Conservation (phyloP, 768 basidiomycete species). For the Chalciporus chontae region DNA sequence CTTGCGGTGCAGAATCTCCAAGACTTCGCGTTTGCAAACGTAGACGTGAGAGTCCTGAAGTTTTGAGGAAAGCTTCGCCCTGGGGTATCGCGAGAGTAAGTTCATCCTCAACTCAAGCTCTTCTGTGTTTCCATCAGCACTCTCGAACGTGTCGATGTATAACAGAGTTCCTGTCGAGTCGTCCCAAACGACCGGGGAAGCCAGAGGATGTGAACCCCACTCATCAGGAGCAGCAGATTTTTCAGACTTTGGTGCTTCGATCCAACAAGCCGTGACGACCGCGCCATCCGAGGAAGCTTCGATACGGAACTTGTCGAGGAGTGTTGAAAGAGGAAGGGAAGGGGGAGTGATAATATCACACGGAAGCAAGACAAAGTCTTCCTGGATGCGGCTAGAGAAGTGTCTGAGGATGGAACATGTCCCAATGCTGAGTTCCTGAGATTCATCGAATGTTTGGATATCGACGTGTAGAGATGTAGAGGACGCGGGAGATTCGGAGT, state of each 20-base stretch:
- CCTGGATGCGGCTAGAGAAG: slow-evolving; percentile 70
- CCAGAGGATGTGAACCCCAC: slow-evolving; percentile 50
- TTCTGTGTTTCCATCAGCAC: slow-evolving; percentile 61
- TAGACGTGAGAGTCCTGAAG: slow-evolving; percentile 90
- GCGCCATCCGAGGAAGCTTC: slow-evolving; percentile 62
- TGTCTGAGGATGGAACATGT: slow-evolving; percentile 75
- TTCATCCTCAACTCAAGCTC: slow-evolving; percentile 75
- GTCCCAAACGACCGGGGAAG: slow-evolving; percentile 66
- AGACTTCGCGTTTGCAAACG: slow-evolving; percentile 70
- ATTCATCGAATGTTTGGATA: slow-evolving; percentile 77
- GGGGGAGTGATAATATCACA: slow-evolving; percentile 88
- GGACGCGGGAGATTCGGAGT: slow-evolving; percentile 65
- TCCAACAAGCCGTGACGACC: slow-evolving; percentile 69
- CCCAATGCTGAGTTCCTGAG: slow-evolving; percentile 59
- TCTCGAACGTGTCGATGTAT: slow-evolving; percentile 69
- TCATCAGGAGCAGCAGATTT: slow-evolving; percentile 60
- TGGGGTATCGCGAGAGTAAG: slow-evolving; percentile 75
- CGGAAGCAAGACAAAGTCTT: slow-evolving; percentile 86
- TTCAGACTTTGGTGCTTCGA: slow-evolving; percentile 45
- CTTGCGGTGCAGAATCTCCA: slow-evolving; percentile 70
- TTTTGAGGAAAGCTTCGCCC: slow-evolving; percentile 59
- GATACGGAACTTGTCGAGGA: slow-evolving; percentile 81
- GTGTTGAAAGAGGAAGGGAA: slow-evolving; percentile 58
- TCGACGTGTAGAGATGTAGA: slow-evolving; percentile 68
- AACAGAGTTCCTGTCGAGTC: slow-evolving; percentile 60